Base-by-base conservation (phyloP, 176 grass and related monocot species). In the Carex kokanica region DNA sequence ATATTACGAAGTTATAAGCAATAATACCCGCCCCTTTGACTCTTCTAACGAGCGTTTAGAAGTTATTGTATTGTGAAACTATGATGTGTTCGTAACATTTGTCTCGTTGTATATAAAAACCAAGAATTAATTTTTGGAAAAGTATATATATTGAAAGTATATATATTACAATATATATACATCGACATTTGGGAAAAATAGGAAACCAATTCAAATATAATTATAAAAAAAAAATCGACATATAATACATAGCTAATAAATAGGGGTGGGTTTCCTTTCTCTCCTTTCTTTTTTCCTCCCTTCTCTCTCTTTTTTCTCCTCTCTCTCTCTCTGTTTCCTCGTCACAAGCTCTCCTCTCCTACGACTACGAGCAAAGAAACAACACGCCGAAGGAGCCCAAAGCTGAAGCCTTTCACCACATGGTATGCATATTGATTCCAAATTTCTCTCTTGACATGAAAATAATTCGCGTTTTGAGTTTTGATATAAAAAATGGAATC, bases 361-460 rank as follows among this genome's bases (percentile, higher is more conserved):
- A 66, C 60, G 36, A 47, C 60, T 49, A 82, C 60, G 36, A 82
- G 38, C 32, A 64, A 67, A 65, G 13, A 66, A 31, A 65, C 38
- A 17, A 24, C 36, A 27, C 34, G 14, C 2, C 40, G 40, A 32
- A 65, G 40, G 16, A 41, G 60, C 7, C 79, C 52, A 65, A 60
- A 82, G 80, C 80, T 65, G 23, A 41, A 61, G 20, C 3, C 61
- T 51, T 27, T 67, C 80, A 18, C 40, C 78, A 65, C 79, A 82
- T 64, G 80, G 80, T 82, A 81, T 11, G 54, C 23, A 81, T 63
- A 81, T 34, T 81, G n/a, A 67, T 81, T 64, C 61, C 80, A 82
- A 65, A 82, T 82, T 62, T 27, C 10, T 2, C 47, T 62, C 34
- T 21, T 80, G 66, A 4, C 73, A 77, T 77, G 69, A 47, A 73